These are phyloP conservation scores for Chlorella variabilis DNA, from an alignment of 163 green algal species.

Conservation along the genomic window DNA sequence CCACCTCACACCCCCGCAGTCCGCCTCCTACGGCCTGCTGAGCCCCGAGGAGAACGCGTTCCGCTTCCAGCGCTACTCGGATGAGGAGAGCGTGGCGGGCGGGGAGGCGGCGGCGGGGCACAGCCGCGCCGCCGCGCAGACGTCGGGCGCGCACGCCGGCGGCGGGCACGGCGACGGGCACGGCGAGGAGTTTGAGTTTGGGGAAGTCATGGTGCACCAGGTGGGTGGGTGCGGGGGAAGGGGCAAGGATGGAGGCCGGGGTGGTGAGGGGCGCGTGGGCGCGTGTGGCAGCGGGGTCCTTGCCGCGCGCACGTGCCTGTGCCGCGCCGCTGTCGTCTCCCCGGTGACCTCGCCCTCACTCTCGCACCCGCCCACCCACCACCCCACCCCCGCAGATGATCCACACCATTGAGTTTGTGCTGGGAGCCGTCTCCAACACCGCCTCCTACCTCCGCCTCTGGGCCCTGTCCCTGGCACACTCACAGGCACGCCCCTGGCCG, in stretches of 20 bases:
- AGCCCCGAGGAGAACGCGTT: conserved; percentile 43
- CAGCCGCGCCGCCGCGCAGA: conserved; percentile 26
- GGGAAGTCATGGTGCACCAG: conserved; percentile 90
- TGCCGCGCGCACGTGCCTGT: not conserved
- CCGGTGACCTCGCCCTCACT: not conserved
- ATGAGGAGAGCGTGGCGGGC: conserved; percentile 22
- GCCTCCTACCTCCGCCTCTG: conserved; percentile 98
- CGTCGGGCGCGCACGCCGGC: conserved; percentile 14
- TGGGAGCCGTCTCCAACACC: conserved; percentile 98
- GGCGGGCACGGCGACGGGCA: conserved; percentile 55
- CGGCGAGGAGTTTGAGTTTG: conserved; percentile 93
- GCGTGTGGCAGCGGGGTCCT: not conserved
- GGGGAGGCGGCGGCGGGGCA: not conserved
- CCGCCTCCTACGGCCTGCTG: conserved; percentile 49
- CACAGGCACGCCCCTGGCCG: no score
- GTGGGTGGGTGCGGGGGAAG: conserved; percentile 7
- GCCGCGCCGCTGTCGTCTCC: no score
- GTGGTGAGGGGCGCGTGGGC: not conserved
- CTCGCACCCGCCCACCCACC: no score
- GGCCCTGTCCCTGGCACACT: conserved; percentile 97
- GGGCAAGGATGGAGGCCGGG: no score
- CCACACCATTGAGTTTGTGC: conserved; percentile 99
- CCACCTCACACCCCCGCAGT: conserved; percentile 2
- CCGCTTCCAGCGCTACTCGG: conserved; percentile 34
- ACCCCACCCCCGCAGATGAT: conserved; percentile 87